Evolutionary conservation across 2,329 filamentous ascomycete species (phyloP), one percentile per base, ranked within the genome.

Genomic region (Ceratocystis cubensis): DNA sequence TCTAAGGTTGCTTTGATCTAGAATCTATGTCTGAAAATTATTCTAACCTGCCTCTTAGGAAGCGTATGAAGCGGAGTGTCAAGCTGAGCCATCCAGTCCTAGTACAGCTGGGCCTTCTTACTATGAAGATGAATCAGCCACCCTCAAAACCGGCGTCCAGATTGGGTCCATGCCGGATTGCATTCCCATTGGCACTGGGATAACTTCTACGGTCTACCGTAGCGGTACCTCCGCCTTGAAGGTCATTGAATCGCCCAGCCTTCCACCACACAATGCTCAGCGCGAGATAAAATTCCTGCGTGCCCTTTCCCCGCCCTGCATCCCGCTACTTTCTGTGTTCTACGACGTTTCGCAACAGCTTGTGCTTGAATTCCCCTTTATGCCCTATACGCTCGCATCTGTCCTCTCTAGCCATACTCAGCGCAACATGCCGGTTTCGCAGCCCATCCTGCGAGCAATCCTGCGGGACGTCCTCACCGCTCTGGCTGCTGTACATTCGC

Each of bases 151-250:
- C 1, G 79, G 78, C 8, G 74, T 80, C 53, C 73, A 74, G 41
- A 85, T 87, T 67, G 84, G 84, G 7, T 33, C 74, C 4, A 86
- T 85, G 70, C 57, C 69, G 20, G 75, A 79, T 68, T 88, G 85
- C 72, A 75, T 76, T 30, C 80, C 80, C 70, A 72, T 87, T n/a
- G 79, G 79, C 59, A 78, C 79, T 69, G 94, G 94, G 22, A 79
- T 93, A 13, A 94, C 91, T 69, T 94, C 93, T 20, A 84, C 87
- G 66, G 85, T 99, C 63, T 97, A 92, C 77, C 87, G 87, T 71
- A 85, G 85, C 50, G 76, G 74, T 25, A 71, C 76, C 64, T 77
- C 78, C 20, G 94, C 93, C 1, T 78, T 99, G 62, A 99, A 99
- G 74, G 85, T 96, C 68, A 96, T 94, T 45, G 86, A 89, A 41